A percentile compares a stretch with the other conserved stretches of the same genome.
These are phyloP conservation scores for Diophrys appendiculata DNA, from an alignment of 73 alveolate genomes.

Conservation along the genomic window DNA sequence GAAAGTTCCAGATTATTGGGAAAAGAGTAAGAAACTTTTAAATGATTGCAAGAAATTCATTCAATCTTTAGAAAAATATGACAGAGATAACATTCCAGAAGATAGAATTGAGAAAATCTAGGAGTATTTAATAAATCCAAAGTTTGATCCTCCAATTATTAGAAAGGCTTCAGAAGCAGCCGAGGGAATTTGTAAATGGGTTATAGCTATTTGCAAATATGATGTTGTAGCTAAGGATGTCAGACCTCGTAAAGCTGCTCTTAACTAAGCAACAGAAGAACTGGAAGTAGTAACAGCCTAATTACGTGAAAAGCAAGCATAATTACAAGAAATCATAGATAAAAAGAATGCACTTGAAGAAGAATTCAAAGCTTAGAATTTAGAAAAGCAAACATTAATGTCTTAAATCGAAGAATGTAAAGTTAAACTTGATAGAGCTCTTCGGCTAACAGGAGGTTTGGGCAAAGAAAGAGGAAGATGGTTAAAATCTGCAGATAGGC, in stretches of 20 bases:
- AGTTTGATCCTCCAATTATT: slow-evolving; percentile 72
- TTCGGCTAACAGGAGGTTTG: slow-evolving; percentile 85
- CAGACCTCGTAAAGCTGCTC: slow-evolving; percentile 64
- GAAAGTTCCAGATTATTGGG: slow-evolving; percentile 75
- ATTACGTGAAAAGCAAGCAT: slow-evolving; percentile 80
- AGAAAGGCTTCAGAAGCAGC: slow-evolving; percentile 72
- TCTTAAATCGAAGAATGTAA: slow-evolving; percentile 78
- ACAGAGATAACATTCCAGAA: slow-evolving; percentile 75
- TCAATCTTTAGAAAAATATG: slow-evolving; percentile 67
- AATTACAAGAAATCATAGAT: slow-evolving; percentile 74
- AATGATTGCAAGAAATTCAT: slow-evolving; percentile 72
- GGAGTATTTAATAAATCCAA: slow-evolving; percentile 67
- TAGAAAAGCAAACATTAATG: slow-evolving; percentile 81
- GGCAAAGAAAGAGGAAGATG: slow-evolving; percentile 94
- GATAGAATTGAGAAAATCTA: slow-evolving; percentile 65
- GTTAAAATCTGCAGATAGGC: slow-evolving; percentile 80
- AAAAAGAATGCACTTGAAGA: slow-evolving; percentile 88
- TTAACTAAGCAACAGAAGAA: slow-evolving; percentile 53
- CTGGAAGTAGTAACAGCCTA: slow-evolving; percentile 77
- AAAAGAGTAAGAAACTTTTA: slow-evolving; percentile 74
- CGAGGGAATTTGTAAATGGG: slow-evolving; percentile 75
- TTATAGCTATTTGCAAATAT: slow-evolving; percentile 74
- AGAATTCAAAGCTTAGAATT: slow-evolving; percentile 76
- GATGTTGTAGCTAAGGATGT: slow-evolving; percentile 74
- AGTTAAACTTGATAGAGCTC: slow-evolving; percentile 92